phyloP scores from a whole-genome alignment of 2,329 filamentous ascomycete species.

The Drechslerella stenobrocha region DNA sequence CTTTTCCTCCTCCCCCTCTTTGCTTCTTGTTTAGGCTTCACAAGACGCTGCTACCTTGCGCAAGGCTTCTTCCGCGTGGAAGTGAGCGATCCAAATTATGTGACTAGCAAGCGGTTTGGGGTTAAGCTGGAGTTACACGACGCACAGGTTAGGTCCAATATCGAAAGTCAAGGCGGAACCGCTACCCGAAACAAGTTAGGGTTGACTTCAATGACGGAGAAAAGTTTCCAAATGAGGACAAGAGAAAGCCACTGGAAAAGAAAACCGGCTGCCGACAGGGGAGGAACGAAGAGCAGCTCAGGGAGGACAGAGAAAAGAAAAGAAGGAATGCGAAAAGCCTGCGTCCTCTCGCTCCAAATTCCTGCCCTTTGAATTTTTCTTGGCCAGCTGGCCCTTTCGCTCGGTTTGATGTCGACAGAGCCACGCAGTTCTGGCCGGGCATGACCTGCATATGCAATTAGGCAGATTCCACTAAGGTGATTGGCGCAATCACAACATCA shows the following conservation, averaged over 20 bases:
- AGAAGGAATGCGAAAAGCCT: background rate
- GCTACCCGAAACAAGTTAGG: slow-evolving; percentile 47
- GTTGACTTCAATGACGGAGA: slow-evolving; percentile 37
- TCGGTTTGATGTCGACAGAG: slow-evolving; percentile 43
- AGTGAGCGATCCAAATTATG: slow-evolving; percentile 8
- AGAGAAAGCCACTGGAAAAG: slow-evolving; percentile 28
- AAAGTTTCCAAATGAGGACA: slow-evolving; percentile 43
- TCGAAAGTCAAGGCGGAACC: slow-evolving; percentile 48
- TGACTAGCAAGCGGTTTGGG: slow-evolving; percentile 5
- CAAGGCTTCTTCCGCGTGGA: background rate
- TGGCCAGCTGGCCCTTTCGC: slow-evolving; percentile 13
- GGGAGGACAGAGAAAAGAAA: background rate
- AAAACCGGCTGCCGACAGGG: slow-evolving; percentile 8
- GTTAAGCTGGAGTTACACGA: slow-evolving; percentile 37
- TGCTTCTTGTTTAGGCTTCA: background rate
- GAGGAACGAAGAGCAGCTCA: background rate
- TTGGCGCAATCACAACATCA: slow-evolving; percentile 48
- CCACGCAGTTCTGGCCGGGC: slow-evolving; percentile 29
- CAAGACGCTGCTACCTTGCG: background rate
- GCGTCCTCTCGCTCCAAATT: slow-evolving; percentile 5
- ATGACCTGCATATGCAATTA: slow-evolving; percentile 49
- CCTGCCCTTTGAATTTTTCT: background rate
- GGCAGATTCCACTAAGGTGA: slow-evolving; percentile 47
- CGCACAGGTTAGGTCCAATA: slow-evolving; percentile 37
- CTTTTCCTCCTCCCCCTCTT: background rate